Percentiles rank a stretch among this genome's conserved stretches.
These are phyloP conservation scores for Rhodamnia argentea DNA, from an alignment of 345 rosid species.

Conservation along the genomic window DNA sequence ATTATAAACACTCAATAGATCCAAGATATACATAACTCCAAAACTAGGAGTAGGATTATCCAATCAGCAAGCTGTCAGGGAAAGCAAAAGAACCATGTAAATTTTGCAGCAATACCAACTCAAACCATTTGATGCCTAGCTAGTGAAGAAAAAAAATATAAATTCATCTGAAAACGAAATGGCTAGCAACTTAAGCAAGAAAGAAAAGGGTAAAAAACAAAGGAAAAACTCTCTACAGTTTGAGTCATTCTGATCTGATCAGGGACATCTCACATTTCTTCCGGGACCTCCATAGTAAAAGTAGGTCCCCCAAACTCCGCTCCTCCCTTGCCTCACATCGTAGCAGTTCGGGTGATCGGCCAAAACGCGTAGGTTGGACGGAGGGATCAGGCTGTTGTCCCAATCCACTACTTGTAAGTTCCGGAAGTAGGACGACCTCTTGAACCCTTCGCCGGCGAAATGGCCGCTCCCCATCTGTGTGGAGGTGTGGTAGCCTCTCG, in stretches of 20 bases:
- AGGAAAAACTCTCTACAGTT: not conserved
- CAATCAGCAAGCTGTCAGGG: not conserved
- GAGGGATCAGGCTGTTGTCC: constrained; percentile 85
- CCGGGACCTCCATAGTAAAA: constrained; percentile 98
- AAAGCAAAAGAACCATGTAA: not conserved
- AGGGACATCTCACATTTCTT: constrained; percentile 77
- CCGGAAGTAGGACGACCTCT: constrained; percentile 78
- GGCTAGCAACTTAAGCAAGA: not conserved
- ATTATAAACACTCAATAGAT: not conserved
- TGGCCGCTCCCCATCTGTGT: constrained; percentile 99
- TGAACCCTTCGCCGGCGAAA: constrained; percentile 82
- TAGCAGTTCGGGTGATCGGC: constrained; percentile 94
- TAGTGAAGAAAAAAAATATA: not conserved
- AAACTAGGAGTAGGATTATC: not conserved
- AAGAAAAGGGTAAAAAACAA: not conserved
- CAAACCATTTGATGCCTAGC: not conserved
- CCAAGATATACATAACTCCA: not conserved
- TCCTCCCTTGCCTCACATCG: constrained; percentile 79
- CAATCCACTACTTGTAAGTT: constrained; percentile 86
- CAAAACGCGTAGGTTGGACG: constrained; percentile 47
- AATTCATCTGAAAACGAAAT: not conserved
- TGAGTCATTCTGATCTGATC: constrained; percentile 1
- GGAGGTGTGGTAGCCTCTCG: constrained; percentile 73
- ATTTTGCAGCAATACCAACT: not conserved
- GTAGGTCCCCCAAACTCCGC: constrained; percentile 86